A percentile compares a stretch with the other conserved stretches of the same genome.
phyloP scores from a whole-genome alignment of 192 early-diverging fungal genomes.

The Entophlyctis luteolus region DNA sequence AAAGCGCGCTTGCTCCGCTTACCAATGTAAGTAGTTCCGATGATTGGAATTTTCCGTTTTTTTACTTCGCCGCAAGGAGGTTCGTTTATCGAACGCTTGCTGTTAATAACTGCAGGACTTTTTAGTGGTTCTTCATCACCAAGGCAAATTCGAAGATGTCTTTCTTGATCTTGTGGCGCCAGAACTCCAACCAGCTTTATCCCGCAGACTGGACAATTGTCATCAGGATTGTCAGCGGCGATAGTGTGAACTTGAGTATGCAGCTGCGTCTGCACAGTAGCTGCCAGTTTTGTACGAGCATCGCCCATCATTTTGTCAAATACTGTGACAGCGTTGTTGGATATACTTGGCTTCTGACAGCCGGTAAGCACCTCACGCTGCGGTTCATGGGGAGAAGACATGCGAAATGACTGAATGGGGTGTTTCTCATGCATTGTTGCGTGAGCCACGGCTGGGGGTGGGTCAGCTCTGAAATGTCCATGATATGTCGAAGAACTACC shows the following conservation, averaged over 20 bases:
- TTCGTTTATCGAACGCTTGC: not conserved
- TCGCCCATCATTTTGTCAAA: too few species aligned
- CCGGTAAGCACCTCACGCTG: too few species aligned
- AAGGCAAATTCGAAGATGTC: slow-evolving; percentile 11
- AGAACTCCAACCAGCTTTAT: slow-evolving; percentile 1
- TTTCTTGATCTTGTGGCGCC: not conserved
- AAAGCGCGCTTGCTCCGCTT: not conserved
- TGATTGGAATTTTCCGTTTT: not conserved
- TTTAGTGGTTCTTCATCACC: slow-evolving; percentile 5
- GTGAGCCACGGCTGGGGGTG: too few species aligned
- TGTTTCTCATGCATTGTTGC: too few species aligned
- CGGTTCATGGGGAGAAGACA: too few species aligned
- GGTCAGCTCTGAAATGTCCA: too few species aligned
- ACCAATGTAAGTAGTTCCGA: not conserved
- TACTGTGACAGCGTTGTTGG: too few species aligned
- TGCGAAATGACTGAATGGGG: too few species aligned
- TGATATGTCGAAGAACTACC: too few species aligned
- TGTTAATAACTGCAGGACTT: not conserved
- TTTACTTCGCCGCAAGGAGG: not conserved
- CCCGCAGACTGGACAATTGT: slow-evolving; percentile 18
- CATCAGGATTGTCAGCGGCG: not conserved
- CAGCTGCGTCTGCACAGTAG: not conserved
- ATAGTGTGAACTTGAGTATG: too few species aligned
- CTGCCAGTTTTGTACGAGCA: too few species aligned
- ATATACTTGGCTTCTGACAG: too few species aligned